phyloP scores from a whole-genome alignment of 2,329 filamentous ascomycete species.

The Epichloe coenophiala region DNA sequence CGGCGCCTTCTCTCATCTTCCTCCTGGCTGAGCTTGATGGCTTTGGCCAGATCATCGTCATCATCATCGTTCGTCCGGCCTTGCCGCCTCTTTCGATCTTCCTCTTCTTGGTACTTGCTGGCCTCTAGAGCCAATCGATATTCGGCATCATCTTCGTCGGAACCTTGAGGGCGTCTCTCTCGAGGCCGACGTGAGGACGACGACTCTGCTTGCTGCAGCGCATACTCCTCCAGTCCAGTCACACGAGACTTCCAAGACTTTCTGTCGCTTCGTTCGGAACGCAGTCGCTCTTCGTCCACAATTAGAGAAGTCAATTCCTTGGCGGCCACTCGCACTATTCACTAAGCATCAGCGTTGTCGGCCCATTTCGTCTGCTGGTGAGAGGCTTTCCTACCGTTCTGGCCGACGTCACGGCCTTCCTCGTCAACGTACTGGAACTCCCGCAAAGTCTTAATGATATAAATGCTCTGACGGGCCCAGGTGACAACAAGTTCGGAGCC shows the following conservation, averaged over 20 bases:
- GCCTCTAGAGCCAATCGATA: conserved; percentile 85
- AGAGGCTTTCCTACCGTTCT: conserved; percentile 59
- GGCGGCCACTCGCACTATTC: conserved; percentile 76
- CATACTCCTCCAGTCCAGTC: conserved; percentile 78
- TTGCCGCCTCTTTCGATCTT: conserved; percentile 65
- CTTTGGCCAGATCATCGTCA: conserved; percentile 86
- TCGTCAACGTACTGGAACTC: conserved; percentile 97
- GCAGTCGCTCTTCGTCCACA: conserved; percentile 83
- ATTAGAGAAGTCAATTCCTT: conserved; percentile 91
- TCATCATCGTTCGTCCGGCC: conserved; percentile 38
- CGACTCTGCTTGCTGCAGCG: conserved; percentile 29
- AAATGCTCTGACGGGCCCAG: conserved; percentile 95
- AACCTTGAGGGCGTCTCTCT: conserved; percentile 32
- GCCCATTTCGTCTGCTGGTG: not conserved
- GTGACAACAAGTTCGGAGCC: conserved; percentile 93
- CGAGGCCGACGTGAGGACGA: conserved; percentile 30
- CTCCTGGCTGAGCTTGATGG: conserved; percentile 85
- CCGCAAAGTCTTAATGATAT: conserved; percentile 95
- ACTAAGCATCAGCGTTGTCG: conserved; percentile 6
- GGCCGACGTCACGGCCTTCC: conserved; percentile 86
- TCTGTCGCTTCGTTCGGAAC: conserved; percentile 78
- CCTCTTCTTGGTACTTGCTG: conserved; percentile 89
- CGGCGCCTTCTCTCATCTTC: conserved; percentile 83
- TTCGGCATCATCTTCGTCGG: conserved; percentile 79
- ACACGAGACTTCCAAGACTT: conserved; percentile 96